Base-by-base conservation (phyloP, 257 asterid genomes). In the Orobanche coerulescens region DNA sequence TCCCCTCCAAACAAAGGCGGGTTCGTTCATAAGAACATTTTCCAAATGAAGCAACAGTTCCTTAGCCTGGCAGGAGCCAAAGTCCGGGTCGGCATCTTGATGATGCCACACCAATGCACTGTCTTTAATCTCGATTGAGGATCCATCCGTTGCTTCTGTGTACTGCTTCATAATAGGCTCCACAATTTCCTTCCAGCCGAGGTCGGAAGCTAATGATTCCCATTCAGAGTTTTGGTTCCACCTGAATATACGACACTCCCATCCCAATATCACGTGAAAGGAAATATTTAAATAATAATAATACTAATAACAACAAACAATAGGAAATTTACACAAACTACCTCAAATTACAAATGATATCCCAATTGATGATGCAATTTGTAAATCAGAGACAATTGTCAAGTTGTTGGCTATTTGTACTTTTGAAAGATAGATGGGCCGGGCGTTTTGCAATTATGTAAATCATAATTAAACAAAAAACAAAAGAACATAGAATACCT, bases 71-170 rank as follows among this genome's bases (percentile, higher is more conserved):
- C 91, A 85, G 56, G 84, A 76, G 28, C 91, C 94, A 12, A 85
- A 85, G 52, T 80, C 88, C 5, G 80, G 83, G 59, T 79, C 94
- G 13, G 91, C 88, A 60, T 79, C 80, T 16, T 73, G 82, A 74
- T 80, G 83, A 70, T 85, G 88, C 94, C 94, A 85, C 73, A 85
- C 94, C 68, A 85, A 49, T 19, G 86, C 90, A 66, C 82, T 85
- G 59, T 85, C 94, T 74, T 85, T 85, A 10, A 58, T 51, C 73
- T 85, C 94, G 20, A 85, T 77, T 42, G 30, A 74, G 22, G 94
- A 83, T 31, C 91, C 94, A 66, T 85, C 94, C 20, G 94, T 87
- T 65, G 95, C 74, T 69, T 84, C 95, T 0, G 88, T 87, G 66
- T 84, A 87, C 16, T 28, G 81, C 58, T 73, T 82, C 95, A 87